Base-by-base conservation (phyloP, 192 early-diverging fungal species). In the Thamnidium elegans region DNA sequence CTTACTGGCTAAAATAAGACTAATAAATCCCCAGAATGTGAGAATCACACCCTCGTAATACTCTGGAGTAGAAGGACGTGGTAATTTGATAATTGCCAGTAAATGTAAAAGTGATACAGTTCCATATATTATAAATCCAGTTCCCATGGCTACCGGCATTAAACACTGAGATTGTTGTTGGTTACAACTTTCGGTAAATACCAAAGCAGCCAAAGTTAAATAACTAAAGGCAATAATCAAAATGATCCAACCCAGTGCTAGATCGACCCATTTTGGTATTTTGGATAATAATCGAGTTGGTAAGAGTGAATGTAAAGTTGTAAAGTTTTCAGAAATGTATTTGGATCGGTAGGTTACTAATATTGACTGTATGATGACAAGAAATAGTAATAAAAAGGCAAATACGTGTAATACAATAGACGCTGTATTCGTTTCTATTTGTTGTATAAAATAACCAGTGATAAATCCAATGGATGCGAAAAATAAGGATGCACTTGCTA, bases 101-200 rank as follows among this genome's bases (percentile, higher is more conserved):
- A 80, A 71, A 20, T 80, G 77, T n/a, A 77, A 68, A 26, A 80
- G 63, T 19, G 71, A 67, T 4, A 77, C 66, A n/a, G 76, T 69
- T 10, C 79, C 79, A 45, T 78, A 78, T 44, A 63, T 55, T 59
- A 77, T 68, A 51, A 77, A 78, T 2, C 74, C 75, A 15, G 69
- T 66, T 21, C 79, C 79, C 72, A 75, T 80, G 21, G 65, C 72
- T 34, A 78, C 52, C 17, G 72, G 70, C 11, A 75, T 67, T 21
- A 72, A 55, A 20, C 76, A 78, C 10, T 78, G 76, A 26, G 67
- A 60, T 45, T 70, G 21, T 7, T 39, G 15, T 7, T 44, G 26
- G n/a, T 19, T 32, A 20, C 55, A 64, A 31, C 58, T 53, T 9
- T 48, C 45, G 3, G 56, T 53, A 46, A 54, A 61, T 36, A 58